Percentiles rank a stretch among this genome's conserved stretches.
phyloP scores from a whole-genome alignment of 1,284 basidiomycete species.

The Cryptococcus sp. region DNA sequence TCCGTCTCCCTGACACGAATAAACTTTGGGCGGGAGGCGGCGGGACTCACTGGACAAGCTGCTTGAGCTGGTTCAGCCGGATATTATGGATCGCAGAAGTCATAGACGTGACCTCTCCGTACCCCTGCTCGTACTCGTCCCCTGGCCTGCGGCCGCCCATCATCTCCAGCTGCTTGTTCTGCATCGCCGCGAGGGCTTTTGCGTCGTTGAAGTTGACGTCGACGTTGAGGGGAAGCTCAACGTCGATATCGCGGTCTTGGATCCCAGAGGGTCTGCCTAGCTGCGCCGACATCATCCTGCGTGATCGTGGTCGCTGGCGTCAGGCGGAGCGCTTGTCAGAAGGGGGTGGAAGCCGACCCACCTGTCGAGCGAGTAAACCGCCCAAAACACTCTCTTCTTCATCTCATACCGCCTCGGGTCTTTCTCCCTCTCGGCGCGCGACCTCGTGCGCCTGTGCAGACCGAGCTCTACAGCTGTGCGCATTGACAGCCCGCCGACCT shows the following conservation, averaged over 20 bases:
- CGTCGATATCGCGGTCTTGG: slow-evolving; percentile 34
- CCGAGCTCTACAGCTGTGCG: slow-evolving; percentile 33
- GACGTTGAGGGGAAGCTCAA: slow-evolving; percentile 32
- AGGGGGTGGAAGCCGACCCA: slow-evolving; percentile 7
- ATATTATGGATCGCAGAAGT: slow-evolving; percentile 34
- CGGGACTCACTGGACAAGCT: slow-evolving; percentile 25
- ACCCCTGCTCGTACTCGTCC: slow-evolving; percentile 26
- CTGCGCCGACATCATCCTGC: slow-evolving; percentile 31
- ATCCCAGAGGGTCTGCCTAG: slow-evolving; percentile 33
- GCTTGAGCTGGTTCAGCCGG: slow-evolving; percentile 29
- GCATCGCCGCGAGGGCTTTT: slow-evolving; percentile 22
- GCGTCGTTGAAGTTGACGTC: slow-evolving; percentile 25
- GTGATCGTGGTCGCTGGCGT: neutral
- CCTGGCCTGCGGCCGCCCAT: slow-evolving; percentile 18
- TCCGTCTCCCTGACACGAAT: slow-evolving; percentile 1
- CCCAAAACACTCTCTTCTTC: slow-evolving; percentile 35
- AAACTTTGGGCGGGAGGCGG: neutral
- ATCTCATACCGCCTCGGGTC: slow-evolving; percentile 30
- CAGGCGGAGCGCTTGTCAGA: too few species aligned
- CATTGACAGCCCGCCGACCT: slow-evolving; percentile 29
- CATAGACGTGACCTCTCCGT: slow-evolving; percentile 29
- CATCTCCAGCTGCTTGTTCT: slow-evolving; percentile 24
- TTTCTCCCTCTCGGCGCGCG: slow-evolving; percentile 21
- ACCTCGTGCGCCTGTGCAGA: slow-evolving; percentile 24
- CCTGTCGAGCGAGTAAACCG: slow-evolving; percentile 31